A percentile compares a stretch with the other conserved stretches of the same genome.
Conservation (phyloP, 2,329 filamentous ascomycete species). For the Aphanocladium album region DNA sequence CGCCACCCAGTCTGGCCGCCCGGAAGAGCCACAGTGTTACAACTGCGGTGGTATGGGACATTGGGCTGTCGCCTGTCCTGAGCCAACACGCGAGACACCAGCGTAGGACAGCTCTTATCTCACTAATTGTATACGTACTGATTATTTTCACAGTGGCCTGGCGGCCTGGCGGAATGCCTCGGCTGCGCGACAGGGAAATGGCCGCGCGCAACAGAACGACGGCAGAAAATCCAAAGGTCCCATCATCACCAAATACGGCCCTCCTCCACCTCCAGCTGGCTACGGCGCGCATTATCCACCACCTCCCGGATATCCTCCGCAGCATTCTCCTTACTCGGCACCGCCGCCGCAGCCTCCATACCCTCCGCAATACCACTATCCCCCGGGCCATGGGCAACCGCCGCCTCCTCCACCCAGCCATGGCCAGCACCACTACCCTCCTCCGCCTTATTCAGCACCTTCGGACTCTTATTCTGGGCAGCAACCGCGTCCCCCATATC, state of each 20-base stretch:
- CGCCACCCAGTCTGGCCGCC: conserved; percentile 24
- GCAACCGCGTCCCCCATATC: conserved; percentile 8
- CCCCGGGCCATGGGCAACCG: conserved; percentile 10
- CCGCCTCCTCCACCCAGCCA: conserved; percentile 12
- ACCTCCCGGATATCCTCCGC: conserved; percentile 17
- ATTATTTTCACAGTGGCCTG: conserved; percentile 26
- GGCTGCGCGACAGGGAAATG: conserved; percentile 21
- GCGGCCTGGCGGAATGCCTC: conserved; percentile 32
- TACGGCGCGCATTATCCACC: conserved; percentile 25
- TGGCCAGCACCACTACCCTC: conserved; percentile 16
- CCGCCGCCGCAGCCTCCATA: conserved; percentile 11
- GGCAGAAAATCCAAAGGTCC: conserved; percentile 24
- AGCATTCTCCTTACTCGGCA: neutral
- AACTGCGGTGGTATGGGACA: conserved; percentile 49
- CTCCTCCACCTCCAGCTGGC: conserved; percentile 19
- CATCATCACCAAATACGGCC: conserved; percentile 19
- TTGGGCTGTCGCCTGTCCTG: conserved; percentile 49
- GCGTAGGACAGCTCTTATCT: conserved; percentile 37
- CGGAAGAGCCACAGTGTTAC: conserved; percentile 43
- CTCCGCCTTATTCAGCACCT: conserved; percentile 17
- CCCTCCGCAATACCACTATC: conserved; percentile 16
- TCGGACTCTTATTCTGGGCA: conserved; percentile 12
- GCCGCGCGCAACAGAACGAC: conserved; percentile 25
- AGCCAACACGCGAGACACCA: conserved; percentile 42
- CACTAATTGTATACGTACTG: conserved; percentile 11